Evolutionary conservation across 2,329 filamentous ascomycete species (phyloP).

Genomic region (Trichophyton verrucosum): DNA sequence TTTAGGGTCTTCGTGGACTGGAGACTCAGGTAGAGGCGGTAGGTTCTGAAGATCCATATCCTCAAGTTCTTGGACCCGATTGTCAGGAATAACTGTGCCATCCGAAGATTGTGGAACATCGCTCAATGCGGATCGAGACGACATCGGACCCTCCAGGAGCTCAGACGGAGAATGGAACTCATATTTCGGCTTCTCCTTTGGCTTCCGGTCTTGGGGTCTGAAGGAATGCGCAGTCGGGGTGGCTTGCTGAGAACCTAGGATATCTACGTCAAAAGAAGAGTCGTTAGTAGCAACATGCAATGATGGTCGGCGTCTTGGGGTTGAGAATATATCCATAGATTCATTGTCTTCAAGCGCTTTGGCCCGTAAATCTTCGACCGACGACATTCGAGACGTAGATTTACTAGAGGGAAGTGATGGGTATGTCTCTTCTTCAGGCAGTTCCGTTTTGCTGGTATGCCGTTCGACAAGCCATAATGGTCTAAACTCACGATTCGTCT

Average conservation of each 20-base stretch:
- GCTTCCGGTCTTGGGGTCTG: conserved; percentile 20
- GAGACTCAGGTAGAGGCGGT: conserved; percentile 7
- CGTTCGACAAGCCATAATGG: conserved; percentile 73
- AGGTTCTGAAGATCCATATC: conserved; percentile 5
- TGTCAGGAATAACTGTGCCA: conserved; percentile 18
- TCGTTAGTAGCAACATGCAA: conserved; percentile 26
- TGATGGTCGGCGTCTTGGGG: conserved; percentile 18
- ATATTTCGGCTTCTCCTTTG: conserved; percentile 32
- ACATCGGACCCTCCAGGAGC: conserved; percentile 26
- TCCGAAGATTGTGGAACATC: conserved; percentile 22
- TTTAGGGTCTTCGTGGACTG: neutral
- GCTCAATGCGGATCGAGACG: conserved; percentile 13
- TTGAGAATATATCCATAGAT: neutral
- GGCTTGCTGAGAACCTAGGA: conserved; percentile 51
- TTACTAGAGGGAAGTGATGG: conserved; percentile 42
- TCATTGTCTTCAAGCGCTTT: neutral
- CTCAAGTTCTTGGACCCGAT: neutral
- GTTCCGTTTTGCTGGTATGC: conserved; percentile 33
- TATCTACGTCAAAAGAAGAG: conserved; percentile 30
- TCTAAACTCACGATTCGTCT: conserved; percentile 53
- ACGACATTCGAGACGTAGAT: conserved; percentile 37
- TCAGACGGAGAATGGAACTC: conserved; percentile 38
- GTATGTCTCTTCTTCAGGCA: conserved; percentile 30
- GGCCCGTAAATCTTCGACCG: conserved; percentile 30
- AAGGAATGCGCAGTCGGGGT: conserved; percentile 54